Base-by-base conservation (phyloP, 371 early-diverging fungal genomes). In the Mucor sp. region DNA sequence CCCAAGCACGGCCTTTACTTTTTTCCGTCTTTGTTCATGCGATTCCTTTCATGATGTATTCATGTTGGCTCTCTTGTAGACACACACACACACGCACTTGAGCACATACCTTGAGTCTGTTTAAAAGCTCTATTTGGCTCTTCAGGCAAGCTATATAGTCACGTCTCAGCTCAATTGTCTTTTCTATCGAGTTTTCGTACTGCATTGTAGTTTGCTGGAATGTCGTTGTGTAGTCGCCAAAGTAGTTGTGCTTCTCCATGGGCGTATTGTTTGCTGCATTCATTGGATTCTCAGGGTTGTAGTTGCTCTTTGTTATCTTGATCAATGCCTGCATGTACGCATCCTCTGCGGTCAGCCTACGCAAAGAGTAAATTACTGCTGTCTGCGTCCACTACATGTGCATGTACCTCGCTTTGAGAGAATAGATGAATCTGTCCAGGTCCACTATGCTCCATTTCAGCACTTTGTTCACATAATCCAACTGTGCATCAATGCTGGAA, bases 401-500 rank as follows among this genome's bases (percentile, higher is more conserved):
- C 2, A 3, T 28, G 19, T 30, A 83, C 83, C 83, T 77, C 35
- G 74, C 71, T 50, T 68, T 76, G 27, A 83, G 50, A 6, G 80
- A 62, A 23, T n/a, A 53, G 23, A 74, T 77, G 47, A 83, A 78
- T 12, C 71, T 71, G 4, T 83, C 81, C n/a, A 80, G 67, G 28
- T 83, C 83, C 6, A 61, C 30, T 23, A 83, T 79, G 37, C 70
- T 80, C 80, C 80, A 80, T 64, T 80, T 80, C 28, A 78, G 63
- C 14, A 80, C 71, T 50, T 72, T 70, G 44, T 77, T 80, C 8
- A 80, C 71, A 70, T 74, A 72, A 12, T 79, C 77, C 23, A 70
- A 65, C 28, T 83, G 80, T 37, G 79, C 60, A 43, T 78, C 77
- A 55, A 83, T 79, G 61, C 69, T 77, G 21, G 69, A 37, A 58